These are phyloP conservation scores for Angomonas ambiguus DNA, from an alignment of 208 protist genomes.

Conservation along the genomic window DNA sequence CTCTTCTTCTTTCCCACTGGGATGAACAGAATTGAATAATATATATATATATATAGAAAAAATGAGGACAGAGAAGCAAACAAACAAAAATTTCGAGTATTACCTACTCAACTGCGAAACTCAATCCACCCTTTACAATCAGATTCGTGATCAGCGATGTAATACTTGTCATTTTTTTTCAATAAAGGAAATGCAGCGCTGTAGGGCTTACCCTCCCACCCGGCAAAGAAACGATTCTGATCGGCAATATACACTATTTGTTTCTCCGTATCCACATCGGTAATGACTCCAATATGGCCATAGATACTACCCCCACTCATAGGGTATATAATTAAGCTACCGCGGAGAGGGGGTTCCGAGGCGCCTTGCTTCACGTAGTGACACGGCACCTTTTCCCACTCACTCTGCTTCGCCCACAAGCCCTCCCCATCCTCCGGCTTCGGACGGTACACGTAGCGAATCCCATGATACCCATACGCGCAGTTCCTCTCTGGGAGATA, in stretches of 20 bases:
- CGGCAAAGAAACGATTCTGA: constrained; percentile 78
- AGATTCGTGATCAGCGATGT: constrained; percentile 56
- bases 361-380: constrained; percentile 50
- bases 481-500: constrained; percentile 45
- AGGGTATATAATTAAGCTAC: constrained; percentile 78
- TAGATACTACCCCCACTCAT: constrained; percentile 47
- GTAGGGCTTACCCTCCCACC: constrained; percentile 46
- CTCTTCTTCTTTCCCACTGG: no score
- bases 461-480: constrained; percentile 36
- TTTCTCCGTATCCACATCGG: constrained; percentile 30
- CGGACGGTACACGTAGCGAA: constrained; percentile 26
- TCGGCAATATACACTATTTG: constrained; percentile 56
- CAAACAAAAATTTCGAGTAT: neutral
- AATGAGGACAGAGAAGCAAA: neutral
- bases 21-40: constrained; percentile 3
- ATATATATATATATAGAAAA: neutral
- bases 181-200: constrained; percentile 53
- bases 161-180: constrained; percentile 35
- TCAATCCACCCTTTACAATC: constrained; percentile 56
- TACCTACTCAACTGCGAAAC: constrained; percentile 12
- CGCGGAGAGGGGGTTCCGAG: constrained; percentile 30
- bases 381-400: constrained; percentile 39
- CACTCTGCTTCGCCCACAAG: constrained; percentile 10
- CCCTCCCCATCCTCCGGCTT: constrained; percentile 11
- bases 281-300: constrained; percentile 84